Conservation (phyloP, 2,329 filamentous ascomycete species). For the Acephala macrosclerotiorum region DNA sequence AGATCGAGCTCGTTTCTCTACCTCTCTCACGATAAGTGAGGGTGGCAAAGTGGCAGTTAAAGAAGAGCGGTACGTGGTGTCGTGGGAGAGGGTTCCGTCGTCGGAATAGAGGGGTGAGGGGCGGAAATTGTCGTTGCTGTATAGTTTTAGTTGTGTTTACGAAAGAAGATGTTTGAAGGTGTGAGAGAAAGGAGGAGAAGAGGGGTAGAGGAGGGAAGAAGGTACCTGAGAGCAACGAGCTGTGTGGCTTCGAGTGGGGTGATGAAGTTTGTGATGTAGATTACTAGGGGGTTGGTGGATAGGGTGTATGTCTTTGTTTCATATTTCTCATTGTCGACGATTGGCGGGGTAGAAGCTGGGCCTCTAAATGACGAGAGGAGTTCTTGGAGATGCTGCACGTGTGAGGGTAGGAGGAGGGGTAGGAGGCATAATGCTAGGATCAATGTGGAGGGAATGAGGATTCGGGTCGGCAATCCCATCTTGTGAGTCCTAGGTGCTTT, state of each 20-base stretch:
- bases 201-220: background rate
- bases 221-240: conserved; percentile 18
- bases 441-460: background rate
- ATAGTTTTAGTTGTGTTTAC: background rate
- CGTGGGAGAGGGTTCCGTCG: background rate
- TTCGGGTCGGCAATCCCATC: background rate
- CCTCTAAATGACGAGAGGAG: background rate
- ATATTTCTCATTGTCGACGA: background rate
- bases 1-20: background rate
- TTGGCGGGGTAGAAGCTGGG: background rate
- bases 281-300: conserved; percentile 10
- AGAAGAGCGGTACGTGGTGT: conserved; percentile 50
- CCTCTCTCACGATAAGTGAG: background rate
- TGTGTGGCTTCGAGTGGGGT: conserved; percentile 17
- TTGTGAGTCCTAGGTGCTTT: background rate
- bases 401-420: background rate
- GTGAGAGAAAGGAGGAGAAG: background rate
- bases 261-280: conserved; percentile 18
- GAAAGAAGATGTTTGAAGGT: too few species aligned
- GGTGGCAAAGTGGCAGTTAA: conserved; percentile 50
- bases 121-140: conserved; percentile 19
- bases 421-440: background rate
- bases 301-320: conserved; percentile 15
- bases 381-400: background rate
- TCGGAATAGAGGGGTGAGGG: conserved; percentile 21